phyloP scores from a whole-genome alignment of 805 yeast genomes.

The Pichia exigua region DNA sequence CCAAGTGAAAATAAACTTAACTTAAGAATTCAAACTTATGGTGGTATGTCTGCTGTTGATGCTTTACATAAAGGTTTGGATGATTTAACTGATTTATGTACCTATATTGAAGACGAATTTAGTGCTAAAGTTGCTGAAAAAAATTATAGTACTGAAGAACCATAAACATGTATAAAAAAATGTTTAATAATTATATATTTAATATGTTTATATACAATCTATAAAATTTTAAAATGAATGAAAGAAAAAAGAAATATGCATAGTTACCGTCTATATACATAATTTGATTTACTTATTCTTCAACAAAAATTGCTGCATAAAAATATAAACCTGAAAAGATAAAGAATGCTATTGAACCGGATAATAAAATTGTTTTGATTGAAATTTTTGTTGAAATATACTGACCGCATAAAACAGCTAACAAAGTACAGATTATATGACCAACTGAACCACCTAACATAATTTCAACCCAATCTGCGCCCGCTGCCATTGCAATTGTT shows the following conservation, averaged over 20 bases:
- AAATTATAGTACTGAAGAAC: constrained; percentile 42
- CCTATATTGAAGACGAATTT: constrained; percentile 73
- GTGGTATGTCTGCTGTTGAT: constrained; percentile 75
- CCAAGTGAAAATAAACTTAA: constrained; percentile 90
- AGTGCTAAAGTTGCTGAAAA: constrained; percentile 46
- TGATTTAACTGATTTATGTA: constrained; percentile 75
- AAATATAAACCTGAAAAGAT: constrained; percentile 76
- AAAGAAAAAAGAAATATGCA: too few species aligned
- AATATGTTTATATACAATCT: too few species aligned
- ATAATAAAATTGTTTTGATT: constrained; percentile 84
- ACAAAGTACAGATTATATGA: constrained; percentile 77
- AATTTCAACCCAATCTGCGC: constrained; percentile 83
- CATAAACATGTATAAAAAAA: constrained; percentile 21
- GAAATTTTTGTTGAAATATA: constrained; percentile 81
- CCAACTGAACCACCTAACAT: constrained; percentile 87
- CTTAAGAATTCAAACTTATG: constrained; percentile 91
- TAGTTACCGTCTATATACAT: background rate
- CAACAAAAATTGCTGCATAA: constrained; percentile 43
- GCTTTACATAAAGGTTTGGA: constrained; percentile 89
- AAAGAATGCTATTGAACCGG: constrained; percentile 84
- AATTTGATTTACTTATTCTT: background rate
- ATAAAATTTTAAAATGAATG: background rate
- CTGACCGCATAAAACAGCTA: constrained; percentile 91
- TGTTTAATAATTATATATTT: too few species aligned
- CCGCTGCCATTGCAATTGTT: constrained; percentile 98